These are phyloP conservation scores for Meira nashicola DNA, from an alignment of 1,284 basidiomycete species.

Conservation along the genomic window DNA sequence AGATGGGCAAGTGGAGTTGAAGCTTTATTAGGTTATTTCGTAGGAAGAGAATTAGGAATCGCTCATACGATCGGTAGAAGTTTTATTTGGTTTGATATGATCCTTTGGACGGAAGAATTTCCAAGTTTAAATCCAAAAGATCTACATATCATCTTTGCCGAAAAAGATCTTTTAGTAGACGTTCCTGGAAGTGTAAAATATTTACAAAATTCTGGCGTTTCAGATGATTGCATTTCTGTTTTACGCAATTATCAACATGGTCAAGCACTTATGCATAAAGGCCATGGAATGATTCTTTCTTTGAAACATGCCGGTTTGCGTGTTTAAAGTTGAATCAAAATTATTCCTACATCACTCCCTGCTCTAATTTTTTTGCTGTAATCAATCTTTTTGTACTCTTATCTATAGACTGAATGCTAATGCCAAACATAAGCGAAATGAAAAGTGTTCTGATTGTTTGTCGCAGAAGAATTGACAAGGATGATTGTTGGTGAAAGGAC, in stretches of 20 bases:
- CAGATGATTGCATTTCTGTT: slow-evolving; percentile 15
- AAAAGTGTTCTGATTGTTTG: too few species aligned
- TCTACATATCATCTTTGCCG: slow-evolving; percentile 17
- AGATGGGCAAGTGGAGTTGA: slow-evolving; percentile 21
- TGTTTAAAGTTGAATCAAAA: too few species aligned
- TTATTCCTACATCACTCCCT: too few species aligned
- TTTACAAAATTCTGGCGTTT: slow-evolving; percentile 16
- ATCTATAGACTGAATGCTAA: too few species aligned
- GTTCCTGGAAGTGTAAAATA: slow-evolving; percentile 20
- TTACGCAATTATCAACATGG: slow-evolving; percentile 16
- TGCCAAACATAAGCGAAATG: too few species aligned
- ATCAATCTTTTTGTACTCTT: too few species aligned
- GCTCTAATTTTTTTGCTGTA: too few species aligned
- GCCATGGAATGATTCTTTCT: slow-evolving; percentile 8
- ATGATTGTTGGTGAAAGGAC: too few species aligned
- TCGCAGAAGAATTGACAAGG: too few species aligned
- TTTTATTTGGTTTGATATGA: slow-evolving; percentile 22
- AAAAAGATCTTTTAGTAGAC: slow-evolving; percentile 22
- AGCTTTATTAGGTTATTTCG: slow-evolving; percentile 27
- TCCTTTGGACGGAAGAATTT: slow-evolving; percentile 24
- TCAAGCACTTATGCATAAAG: slow-evolving; percentile 16
- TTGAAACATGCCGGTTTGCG: background rate
- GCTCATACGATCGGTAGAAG: slow-evolving; percentile 19
- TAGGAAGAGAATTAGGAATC: slow-evolving; percentile 23
- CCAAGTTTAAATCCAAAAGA: slow-evolving; percentile 4